Evolutionary conservation across 768 basidiomycete genomes (phyloP).

Genomic region (Tremella mesenterica): DNA sequence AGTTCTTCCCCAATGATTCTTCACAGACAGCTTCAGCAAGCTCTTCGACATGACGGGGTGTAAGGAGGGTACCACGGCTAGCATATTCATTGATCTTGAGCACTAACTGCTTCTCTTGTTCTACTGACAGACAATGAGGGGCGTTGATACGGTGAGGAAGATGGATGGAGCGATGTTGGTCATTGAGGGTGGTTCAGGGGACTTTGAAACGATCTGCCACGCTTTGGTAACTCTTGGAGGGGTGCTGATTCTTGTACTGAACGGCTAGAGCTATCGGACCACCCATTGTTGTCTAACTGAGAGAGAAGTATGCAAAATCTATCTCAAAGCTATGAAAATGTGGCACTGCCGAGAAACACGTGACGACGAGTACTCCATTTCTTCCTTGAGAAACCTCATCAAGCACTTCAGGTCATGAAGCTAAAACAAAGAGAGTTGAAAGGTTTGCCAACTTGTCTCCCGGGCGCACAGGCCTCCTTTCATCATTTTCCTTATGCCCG

Average conservation of each 20-base stretch:
- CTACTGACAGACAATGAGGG: background rate
- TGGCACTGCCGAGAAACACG: background rate
- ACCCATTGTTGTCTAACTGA: background rate
- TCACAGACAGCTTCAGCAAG: background rate
- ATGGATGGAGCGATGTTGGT: background rate
- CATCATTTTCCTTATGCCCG: too few relatives aligned
- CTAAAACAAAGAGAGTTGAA: too few relatives aligned
- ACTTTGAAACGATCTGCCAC: background rate
- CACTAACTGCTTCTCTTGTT: background rate
- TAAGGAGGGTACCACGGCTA: constrained; percentile 6
- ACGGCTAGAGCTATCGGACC: background rate
- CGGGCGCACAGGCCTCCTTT: too few relatives aligned
- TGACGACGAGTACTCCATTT: background rate
- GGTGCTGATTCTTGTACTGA: background rate
- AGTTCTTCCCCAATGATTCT: constrained; percentile 1
- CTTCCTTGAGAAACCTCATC: too few relatives aligned
- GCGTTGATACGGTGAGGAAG: background rate
- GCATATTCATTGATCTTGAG: constrained; percentile 7
- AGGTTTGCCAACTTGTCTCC: too few relatives aligned
- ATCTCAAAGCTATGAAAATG: background rate
- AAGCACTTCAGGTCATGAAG: too few relatives aligned
- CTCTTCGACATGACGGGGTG: constrained; percentile 7
- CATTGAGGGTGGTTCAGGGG: background rate
- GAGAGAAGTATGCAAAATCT: background rate
- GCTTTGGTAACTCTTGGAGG: background rate